phyloP scores from a whole-genome alignment of 331 rosid genomes.

The Arachis monticola region DNA sequence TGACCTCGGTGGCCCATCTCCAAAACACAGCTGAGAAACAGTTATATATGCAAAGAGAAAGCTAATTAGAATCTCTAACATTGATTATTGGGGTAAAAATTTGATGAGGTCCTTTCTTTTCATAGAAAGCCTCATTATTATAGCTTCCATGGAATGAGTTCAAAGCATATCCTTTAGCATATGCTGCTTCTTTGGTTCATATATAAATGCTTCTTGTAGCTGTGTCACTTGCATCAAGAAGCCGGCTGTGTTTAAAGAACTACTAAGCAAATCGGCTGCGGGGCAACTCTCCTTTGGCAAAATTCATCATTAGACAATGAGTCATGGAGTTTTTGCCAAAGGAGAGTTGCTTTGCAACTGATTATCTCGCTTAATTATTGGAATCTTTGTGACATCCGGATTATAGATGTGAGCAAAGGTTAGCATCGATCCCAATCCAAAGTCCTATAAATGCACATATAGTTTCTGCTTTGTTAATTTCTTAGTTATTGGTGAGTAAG shows the following conservation, averaged over 20 bases:
- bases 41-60: not conserved
- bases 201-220: conserved; percentile 34
- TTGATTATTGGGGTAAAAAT: not conserved
- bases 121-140: too few species aligned
- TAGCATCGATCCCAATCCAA: not conserved
- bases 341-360: conserved; percentile 54
- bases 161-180: conserved; percentile 40
- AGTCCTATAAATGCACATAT: not conserved
- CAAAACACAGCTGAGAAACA: conserved; percentile 10
- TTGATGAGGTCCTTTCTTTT: conserved; percentile 17
- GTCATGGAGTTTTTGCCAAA: conserved; percentile 39
- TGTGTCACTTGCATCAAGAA: not conserved
- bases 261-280: conserved; percentile 37
- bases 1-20: not conserved
- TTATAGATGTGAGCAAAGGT: not conserved
- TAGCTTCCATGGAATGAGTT: conserved; percentile 34
- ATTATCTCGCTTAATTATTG: conserved; percentile 37
- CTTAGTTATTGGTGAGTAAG: not conserved
- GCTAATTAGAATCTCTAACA: conserved; percentile 30
- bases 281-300: conserved; percentile 56
- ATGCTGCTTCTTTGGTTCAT: conserved; percentile 18
- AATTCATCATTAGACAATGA: not conserved
- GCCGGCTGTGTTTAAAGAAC: too few species aligned
- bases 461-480: not conserved
- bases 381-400: not conserved